phyloP scores from a whole-genome alignment of 1,284 basidiomycete genomes.

The Melampsora occidentalis region DNA sequence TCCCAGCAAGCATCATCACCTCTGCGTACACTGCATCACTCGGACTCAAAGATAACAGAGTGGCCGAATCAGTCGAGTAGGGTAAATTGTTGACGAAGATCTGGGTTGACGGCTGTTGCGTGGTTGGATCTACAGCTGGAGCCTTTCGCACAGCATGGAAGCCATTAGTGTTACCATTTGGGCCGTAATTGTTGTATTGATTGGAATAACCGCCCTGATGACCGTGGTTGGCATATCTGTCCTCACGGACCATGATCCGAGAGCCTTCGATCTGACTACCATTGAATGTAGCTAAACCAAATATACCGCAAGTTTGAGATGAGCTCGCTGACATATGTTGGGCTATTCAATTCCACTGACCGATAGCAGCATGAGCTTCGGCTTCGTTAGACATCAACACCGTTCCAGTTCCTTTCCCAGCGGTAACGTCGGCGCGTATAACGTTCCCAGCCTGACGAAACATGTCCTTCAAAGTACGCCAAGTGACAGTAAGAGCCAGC shows the following conservation, averaged over 20 bases:
- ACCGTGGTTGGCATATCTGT: slow-evolving; percentile 21
- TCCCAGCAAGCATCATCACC: slow-evolving; percentile 30
- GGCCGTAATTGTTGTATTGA: neutral
- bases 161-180: neutral
- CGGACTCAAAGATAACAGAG: slow-evolving; percentile 33
- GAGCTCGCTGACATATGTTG: neutral
- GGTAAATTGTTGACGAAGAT: slow-evolving; percentile 44
- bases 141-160: neutral
- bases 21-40: slow-evolving; percentile 27
- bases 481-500: slow-evolving; percentile 90
- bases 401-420: slow-evolving; percentile 87
- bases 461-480: slow-evolving; percentile 96
- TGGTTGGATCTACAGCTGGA: slow-evolving; percentile 22
- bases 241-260: slow-evolving; percentile 32
- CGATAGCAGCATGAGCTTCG: slow-evolving; percentile 62
- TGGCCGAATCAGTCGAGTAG: slow-evolving; percentile 23
- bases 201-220: slow-evolving; percentile 6
- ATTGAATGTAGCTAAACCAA: slow-evolving; percentile 30
- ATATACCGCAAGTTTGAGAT: neutral
- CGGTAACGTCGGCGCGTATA: slow-evolving; percentile 88
- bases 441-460: slow-evolving; percentile 93
- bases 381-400: slow-evolving; percentile 85
- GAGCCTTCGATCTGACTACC: slow-evolving; percentile 42
- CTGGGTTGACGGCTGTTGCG: slow-evolving; percentile 38
- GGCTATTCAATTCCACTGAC: neutral